Conservation (phyloP, 352 stramenopile genomes). For the Globisporangium cystogenes region DNA sequence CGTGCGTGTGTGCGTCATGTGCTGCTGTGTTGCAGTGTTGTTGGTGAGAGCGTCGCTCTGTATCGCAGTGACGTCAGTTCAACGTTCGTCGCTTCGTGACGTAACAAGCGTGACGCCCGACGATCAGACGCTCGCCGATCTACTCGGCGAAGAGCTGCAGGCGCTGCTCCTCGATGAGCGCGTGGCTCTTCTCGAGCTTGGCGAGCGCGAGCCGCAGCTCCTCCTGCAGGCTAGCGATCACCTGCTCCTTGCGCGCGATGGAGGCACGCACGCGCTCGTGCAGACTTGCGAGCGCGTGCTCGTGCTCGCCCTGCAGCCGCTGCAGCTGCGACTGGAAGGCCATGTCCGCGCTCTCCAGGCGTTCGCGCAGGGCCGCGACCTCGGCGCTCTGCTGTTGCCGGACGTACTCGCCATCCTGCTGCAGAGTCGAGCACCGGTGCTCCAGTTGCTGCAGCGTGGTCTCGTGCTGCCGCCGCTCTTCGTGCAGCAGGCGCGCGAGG, state of each 20-base stretch:
- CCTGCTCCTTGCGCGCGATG: conserved; percentile 60
- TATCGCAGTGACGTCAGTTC: too few species aligned
- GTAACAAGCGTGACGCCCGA: background rate
- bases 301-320: conserved; percentile 41
- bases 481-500: conserved; percentile 45
- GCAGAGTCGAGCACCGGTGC: conserved; percentile 30
- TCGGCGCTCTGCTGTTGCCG: conserved; percentile 43
- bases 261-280: conserved; percentile 69
- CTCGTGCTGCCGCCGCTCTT: conserved; percentile 55
- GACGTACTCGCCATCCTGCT: conserved; percentile 32
- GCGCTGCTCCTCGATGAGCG: conserved; percentile 71
- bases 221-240: conserved; percentile 57
- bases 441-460: conserved; percentile 31
- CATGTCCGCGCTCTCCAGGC: conserved; percentile 30
- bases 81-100: background rate
- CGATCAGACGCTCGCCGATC: background rate
- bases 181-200: conserved; percentile 68
- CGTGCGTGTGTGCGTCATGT: too few species aligned
- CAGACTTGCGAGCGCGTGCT: conserved; percentile 49
- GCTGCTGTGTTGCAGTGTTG: too few species aligned
- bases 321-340: conserved; percentile 36
- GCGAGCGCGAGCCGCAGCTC: conserved; percentile 67
- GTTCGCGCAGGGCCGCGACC: conserved; percentile 36
- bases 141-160: conserved; percentile 57
- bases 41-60: too few species aligned